Base-by-base conservation (phyloP, 179 eudicot genomes). In the Drosera spatulata region DNA sequence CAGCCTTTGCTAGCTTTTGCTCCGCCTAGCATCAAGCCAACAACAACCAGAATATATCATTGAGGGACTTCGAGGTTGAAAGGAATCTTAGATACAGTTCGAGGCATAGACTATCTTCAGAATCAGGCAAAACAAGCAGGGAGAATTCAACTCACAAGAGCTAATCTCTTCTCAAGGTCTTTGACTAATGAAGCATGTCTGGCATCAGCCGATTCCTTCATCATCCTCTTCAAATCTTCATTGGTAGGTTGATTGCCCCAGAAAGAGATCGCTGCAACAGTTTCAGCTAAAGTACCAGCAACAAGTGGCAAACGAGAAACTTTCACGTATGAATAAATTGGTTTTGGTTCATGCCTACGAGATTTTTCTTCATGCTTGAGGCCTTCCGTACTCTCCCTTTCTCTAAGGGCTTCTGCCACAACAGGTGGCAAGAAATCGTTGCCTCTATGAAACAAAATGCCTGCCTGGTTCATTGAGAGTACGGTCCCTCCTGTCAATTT, bases 241-340 rank as follows among this genome's bases (percentile, higher is more conserved):
- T 49, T 55, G 68, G 63, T 66, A 22, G 79, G 79, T 66, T 85
- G 79, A 62, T 80, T 85, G 56, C 78, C 91, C 96, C 96, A 87
- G 41, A 80, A 86, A 44, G 91, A 83, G 69, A 85, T 80, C 49
- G 96, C 99, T 42, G 91, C 99, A 62, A 81, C 69, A 9, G 99
- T 94, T 72, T 90, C 96, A 56, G 94, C 79, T 50, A 90, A 85
- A 66, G 97, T 94, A 42, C 99, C 99, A 6, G 99, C 97, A 71
- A 94, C 91, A 60, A 83, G 58, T 54, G 80, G 84, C 54, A 66
- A 60, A 63, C 70, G 76, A 22, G 62, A 42, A 53, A 69, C 67
- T 69, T 69, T 70, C 41, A 75, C 49, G 52, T 51, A 76, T 66
- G 75, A 51, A 50, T 61, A 61, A 51, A 83, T 66, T 53, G 79